phyloP scores from a whole-genome alignment of 305 asterid species.

The Nicotiana rustica region DNA sequence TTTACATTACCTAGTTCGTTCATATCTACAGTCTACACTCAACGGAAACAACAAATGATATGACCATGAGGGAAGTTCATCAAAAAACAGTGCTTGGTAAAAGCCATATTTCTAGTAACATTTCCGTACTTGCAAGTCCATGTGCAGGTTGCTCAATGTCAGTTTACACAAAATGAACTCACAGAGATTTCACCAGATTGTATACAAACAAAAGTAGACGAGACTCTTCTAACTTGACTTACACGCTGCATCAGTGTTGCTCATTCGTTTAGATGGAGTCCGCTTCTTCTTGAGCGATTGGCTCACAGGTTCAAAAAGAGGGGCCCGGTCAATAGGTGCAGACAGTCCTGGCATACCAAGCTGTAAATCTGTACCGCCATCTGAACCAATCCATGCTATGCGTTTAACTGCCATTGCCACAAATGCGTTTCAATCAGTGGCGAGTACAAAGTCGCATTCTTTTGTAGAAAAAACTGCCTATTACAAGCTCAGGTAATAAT shows the following conservation, averaged over 20 bases:
- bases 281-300: conserved; percentile 40
- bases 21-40: neutral
- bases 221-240: conserved; percentile 29
- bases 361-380: conserved; percentile 59
- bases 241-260: conserved; percentile 28
- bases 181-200: conserved; percentile 21
- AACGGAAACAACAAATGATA: neutral
- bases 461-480: neutral
- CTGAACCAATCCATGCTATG: conserved; percentile 54
- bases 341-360: conserved; percentile 49
- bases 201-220: conserved; percentile 27
- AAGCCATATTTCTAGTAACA: conserved; percentile 24
- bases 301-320: conserved; percentile 43
- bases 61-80: neutral
- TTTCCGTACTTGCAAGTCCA: conserved; percentile 20
- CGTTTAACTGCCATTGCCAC: conserved; percentile 49
- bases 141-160: conserved; percentile 17
- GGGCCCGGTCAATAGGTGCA: conserved; percentile 31
- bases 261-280: conserved; percentile 31
- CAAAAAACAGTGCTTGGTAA: conserved; percentile 24
- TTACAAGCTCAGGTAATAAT: neutral
- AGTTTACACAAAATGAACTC: neutral
- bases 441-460: neutral
- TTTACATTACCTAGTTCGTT: conserved; percentile 8
- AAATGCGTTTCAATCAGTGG: conserved; percentile 12